Conservation (phyloP, 1,284 basidiomycete species). For the Cryptococcus sp. region DNA sequence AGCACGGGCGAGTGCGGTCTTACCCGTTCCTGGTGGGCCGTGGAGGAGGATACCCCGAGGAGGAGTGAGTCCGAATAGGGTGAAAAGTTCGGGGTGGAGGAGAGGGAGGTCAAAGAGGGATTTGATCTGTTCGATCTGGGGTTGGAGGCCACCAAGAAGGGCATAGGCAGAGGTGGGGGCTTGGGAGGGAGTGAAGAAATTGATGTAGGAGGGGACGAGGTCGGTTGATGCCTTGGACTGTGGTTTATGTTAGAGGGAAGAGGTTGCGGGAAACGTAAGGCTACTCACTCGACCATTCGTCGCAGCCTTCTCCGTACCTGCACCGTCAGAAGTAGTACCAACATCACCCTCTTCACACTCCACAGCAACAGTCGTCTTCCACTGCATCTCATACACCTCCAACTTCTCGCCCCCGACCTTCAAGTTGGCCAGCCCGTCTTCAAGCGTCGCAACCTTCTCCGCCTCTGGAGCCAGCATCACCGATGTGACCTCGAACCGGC, state of each 20-base stretch:
- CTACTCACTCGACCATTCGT: constrained; percentile 3
- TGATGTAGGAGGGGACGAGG: constrained; percentile 44
- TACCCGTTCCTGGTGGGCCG: constrained; percentile 91
- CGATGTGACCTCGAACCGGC: constrained; percentile 58
- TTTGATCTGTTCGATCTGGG: constrained; percentile 83
- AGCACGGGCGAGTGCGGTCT: constrained; percentile 86
- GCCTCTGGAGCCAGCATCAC: constrained; percentile 56
- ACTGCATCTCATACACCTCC: constrained; percentile 45
- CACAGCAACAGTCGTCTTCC: constrained; percentile 35
- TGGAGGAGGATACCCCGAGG: constrained; percentile 85
- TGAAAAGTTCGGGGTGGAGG: constrained; percentile 82
- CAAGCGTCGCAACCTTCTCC: constrained; percentile 63
- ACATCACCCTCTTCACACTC: constrained; percentile 49
- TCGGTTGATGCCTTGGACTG: constrained; percentile 22
- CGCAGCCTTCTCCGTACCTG: not conserved
- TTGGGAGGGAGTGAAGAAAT: constrained; percentile 41
- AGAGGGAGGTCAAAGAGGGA: constrained; percentile 95
- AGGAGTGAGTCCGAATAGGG: constrained; percentile 82
- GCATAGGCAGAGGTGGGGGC: constrained; percentile 52
- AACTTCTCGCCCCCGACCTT: constrained; percentile 13
- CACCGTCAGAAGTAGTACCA: not conserved
- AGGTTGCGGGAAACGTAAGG: not conserved
- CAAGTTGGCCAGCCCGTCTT: constrained; percentile 51
- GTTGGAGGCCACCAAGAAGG: constrained; percentile 80
- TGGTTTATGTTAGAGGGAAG: constrained; percentile 22